Percentiles rank a stretch among this genome's conserved stretches.
These are phyloP conservation scores for Arthrobotrys megalospora DNA, from an alignment of 2,329 filamentous ascomycete species.

Conservation along the genomic window DNA sequence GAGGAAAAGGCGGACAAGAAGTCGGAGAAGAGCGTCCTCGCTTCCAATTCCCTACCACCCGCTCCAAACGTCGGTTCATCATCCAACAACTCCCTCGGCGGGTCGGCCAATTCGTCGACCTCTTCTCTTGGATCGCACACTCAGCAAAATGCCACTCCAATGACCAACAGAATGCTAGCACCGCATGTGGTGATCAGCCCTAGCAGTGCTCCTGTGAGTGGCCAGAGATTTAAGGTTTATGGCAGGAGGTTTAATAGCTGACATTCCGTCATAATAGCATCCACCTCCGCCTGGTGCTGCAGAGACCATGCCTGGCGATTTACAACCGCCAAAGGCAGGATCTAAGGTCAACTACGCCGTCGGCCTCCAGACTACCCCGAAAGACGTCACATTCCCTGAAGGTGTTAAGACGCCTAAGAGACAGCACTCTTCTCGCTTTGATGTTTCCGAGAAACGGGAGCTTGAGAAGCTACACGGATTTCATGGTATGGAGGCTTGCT, in stretches of 20 bases:
- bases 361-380: slow-evolving; percentile 90
- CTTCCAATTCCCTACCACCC: slow-evolving; percentile 56
- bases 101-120: slow-evolving; percentile 54
- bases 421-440: slow-evolving; percentile 97
- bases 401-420: slow-evolving; percentile 94
- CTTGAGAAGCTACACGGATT: slow-evolving; percentile 97
- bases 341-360: slow-evolving; percentile 87
- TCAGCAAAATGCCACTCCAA: slow-evolving; percentile 63
- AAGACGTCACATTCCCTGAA: slow-evolving; percentile 85
- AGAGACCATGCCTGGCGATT: slow-evolving; percentile 97
- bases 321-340: slow-evolving; percentile 91
- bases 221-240: slow-evolving; percentile 10
- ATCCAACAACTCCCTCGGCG: slow-evolving; percentile 39
- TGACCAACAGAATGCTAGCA: slow-evolving; percentile 74
- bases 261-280: slow-evolving; percentile 74
- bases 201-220: slow-evolving; percentile 62
- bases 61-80: slow-evolving; percentile 56
- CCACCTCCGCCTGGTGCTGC: slow-evolving; percentile 91
- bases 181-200: slow-evolving; percentile 76
- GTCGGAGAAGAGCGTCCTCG: slow-evolving; percentile 59
- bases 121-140: slow-evolving; percentile 62
- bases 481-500: slow-evolving; percentile 70
- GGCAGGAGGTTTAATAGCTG: slow-evolving; percentile 62
- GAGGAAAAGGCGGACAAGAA: slow-evolving; percentile 60
- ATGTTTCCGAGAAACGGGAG: slow-evolving; percentile 96